Evolutionary conservation across 2,329 filamentous ascomycete species (phyloP), one percentile per base, ranked within the genome.

Genomic region (Epicoccum sorghinum): DNA sequence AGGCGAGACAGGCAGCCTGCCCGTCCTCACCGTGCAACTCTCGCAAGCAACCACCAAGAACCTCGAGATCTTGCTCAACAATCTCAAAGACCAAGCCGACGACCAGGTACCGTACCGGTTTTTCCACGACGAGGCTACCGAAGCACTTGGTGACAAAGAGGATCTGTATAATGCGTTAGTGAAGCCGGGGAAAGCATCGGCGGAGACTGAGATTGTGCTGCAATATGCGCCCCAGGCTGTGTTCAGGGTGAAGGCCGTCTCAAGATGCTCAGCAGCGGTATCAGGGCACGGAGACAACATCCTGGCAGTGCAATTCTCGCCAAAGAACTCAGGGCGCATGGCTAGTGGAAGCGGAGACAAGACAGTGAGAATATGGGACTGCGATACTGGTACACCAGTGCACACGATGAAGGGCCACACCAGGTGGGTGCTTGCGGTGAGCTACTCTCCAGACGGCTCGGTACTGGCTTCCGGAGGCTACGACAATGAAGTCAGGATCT

Each of bases 231-330:
- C 95, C 0, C 93, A 99, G 75, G 91, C 93, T 22, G 89, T 98
- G 0, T 98, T 97, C 80, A 88, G 89, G 67, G 95, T 98, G 23
- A 92, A 95, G 67, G 89, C 91, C 9, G 92, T 97, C 37, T 93
- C 93, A 43, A 85, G 95, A 74, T 93, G 95, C 78, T 89, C 93
- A 6, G 90, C 93, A 57, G 87, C 87, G 48, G 96, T 98, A 61
- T 87, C 89, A 3, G 95, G 95, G 10, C 95, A 99, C 75, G 93
- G 92, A 35, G 90, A 96, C 73, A 88, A 93, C 3, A 98, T 98
- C 64, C 81, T 98, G 22, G 85, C 90, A 27, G 88, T 90, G 2
- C 87, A 93, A 35, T 98, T 97, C 75, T 95, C 90, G 0, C 93
- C 93, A 0, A 83, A 84, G 33, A 86, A 84, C 6, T 93, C 90